Conservation (phyloP, 1,284 basidiomycete genomes). For the Malassezia yamatoensis region DNA sequence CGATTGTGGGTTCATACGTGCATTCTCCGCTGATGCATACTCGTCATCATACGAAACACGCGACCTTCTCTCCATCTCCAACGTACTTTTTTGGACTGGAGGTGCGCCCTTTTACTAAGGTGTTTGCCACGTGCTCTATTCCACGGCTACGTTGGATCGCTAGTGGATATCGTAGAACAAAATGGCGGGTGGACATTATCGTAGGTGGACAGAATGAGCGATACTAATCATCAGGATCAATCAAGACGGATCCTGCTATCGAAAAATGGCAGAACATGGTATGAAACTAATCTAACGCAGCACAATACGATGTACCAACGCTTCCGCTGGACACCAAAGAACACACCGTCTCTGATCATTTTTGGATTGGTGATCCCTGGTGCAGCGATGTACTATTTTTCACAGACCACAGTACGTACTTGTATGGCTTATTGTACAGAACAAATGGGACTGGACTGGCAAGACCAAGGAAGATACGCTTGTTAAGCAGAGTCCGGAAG, state of each 20-base stretch:
- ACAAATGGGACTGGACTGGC: constrained; percentile 33
- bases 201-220: constrained; percentile 16
- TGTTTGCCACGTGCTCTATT: too few relatives aligned
- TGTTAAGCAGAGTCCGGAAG: constrained; percentile 4
- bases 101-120: too few relatives aligned
- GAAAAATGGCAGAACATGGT: constrained; percentile 43
- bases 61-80: too few relatives aligned
- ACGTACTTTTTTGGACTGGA: too few relatives aligned
- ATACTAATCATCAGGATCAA: constrained; percentile 23
- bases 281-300: constrained; percentile 13
- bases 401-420: constrained; percentile 33
- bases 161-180: constrained; percentile 1
- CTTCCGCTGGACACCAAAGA: constrained; percentile 33
- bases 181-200: constrained; percentile 40
- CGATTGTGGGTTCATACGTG: too few relatives aligned
- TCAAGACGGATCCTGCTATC: constrained; percentile 41
- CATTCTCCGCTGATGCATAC: too few relatives aligned
- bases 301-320: constrained; percentile 44
- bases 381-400: constrained; percentile 24
- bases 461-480: constrained; percentile 31
- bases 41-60: too few relatives aligned
- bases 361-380: constrained; percentile 33
- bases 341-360: constrained; percentile 23
- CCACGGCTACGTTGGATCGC: too few relatives aligned
- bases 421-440: constrained; percentile 16